Conservation (phyloP, 2,329 filamentous ascomycete species). For the Cyclaneusma minus region DNA sequence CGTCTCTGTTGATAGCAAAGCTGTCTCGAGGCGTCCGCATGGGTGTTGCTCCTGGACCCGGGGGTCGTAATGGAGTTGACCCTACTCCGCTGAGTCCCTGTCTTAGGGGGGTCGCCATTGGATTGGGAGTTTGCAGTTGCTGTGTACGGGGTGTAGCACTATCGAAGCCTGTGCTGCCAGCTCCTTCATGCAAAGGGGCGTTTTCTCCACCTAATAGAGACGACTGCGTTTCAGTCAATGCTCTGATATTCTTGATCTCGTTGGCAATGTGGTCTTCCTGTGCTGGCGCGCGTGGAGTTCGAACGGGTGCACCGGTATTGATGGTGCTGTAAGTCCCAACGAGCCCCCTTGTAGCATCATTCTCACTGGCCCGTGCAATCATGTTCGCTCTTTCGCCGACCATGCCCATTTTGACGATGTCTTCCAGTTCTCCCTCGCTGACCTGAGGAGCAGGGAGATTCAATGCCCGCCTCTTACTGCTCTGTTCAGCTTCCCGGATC, state of each 20-base stretch:
- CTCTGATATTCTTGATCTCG: conserved; percentile 85
- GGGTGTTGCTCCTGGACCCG: conserved; percentile 62
- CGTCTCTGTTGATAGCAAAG: conserved; percentile 65
- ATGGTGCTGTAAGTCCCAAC: conserved; percentile 76
- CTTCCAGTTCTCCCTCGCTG: conserved; percentile 81
- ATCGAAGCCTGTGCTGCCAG: conserved; percentile 74
- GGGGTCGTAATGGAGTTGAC: conserved; percentile 47
- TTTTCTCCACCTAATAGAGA: conserved; percentile 90
- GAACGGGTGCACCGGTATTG: conserved; percentile 70
- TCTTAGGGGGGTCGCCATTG: conserved; percentile 77
- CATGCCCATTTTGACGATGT: conserved; percentile 98
- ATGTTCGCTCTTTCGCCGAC: conserved; percentile 72
- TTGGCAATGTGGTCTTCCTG: conserved; percentile 95
- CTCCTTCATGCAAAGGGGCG: conserved; percentile 69
- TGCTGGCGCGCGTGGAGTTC: conserved; percentile 78
- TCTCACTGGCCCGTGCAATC: conserved; percentile 63
- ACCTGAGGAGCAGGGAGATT: conserved; percentile 81
- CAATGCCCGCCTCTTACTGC: conserved; percentile 78
- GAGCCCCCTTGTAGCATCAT: conserved; percentile 69
- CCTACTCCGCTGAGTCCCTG: conserved; percentile 44
- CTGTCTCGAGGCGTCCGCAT: conserved; percentile 79
- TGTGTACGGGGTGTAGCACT: conserved; percentile 70
- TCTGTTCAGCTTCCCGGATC: conserved; percentile 90
- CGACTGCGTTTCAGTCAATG: conserved; percentile 85
- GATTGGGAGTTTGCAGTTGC: conserved; percentile 80